These are phyloP conservation scores for Lentinula lateritia DNA, from an alignment of 768 basidiomycete species.

Conservation along the genomic window DNA sequence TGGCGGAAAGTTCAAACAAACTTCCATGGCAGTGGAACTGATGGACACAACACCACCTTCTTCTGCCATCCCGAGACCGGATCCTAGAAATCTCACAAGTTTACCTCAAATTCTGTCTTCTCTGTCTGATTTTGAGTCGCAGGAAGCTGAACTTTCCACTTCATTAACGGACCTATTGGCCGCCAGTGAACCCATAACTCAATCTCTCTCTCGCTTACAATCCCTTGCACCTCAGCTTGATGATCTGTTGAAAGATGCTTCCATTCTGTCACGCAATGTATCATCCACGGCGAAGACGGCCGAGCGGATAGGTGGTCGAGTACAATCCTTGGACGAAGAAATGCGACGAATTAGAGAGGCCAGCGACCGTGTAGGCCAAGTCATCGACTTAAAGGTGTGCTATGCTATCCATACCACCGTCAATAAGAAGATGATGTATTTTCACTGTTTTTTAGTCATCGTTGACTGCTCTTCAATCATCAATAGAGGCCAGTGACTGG, in stretches of 20 bases:
- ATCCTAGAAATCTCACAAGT: conserved; percentile 39
- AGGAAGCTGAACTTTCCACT: conserved; percentile 71
- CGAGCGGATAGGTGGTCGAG: conserved; percentile 87
- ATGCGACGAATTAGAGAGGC: conserved; percentile 88
- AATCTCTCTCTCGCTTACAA: conserved; percentile 57
- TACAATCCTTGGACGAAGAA: conserved; percentile 86
- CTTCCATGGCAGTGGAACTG: neutral
- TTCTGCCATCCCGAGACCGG: neutral
- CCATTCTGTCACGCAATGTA: conserved; percentile 50
- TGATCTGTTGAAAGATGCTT: conserved; percentile 53
- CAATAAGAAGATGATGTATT: neutral
- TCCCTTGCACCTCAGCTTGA: conserved; percentile 59
- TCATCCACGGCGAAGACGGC: conserved; percentile 73
- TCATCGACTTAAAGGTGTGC: conserved; percentile 70
- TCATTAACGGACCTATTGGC: conserved; percentile 69
- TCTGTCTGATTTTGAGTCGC: conserved; percentile 67
- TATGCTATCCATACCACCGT: neutral
- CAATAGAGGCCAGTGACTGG: conserved; percentile 89
- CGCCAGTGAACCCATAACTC: conserved; percentile 57
- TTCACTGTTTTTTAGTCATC: conserved; percentile 26
- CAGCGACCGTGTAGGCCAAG: conserved; percentile 85
- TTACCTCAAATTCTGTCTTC: conserved; percentile 69
- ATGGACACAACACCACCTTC: neutral
- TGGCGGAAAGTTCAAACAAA: neutral
- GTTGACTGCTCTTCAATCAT: conserved; percentile 47